phyloP scores from a whole-genome alignment of 805 yeast genomes.

The Ogataea methanolica region DNA sequence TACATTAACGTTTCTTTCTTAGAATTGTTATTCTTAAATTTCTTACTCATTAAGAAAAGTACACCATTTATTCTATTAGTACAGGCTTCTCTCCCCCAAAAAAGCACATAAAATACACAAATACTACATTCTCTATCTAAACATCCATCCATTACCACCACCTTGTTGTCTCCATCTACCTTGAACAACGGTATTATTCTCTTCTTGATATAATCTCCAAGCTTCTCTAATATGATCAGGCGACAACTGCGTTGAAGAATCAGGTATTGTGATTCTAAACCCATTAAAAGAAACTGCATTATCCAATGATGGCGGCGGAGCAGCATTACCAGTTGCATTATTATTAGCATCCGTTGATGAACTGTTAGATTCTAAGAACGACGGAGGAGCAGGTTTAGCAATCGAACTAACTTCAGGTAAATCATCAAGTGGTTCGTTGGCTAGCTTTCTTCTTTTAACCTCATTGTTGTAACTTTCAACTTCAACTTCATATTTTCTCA shows the following conservation, averaged over 20 bases:
- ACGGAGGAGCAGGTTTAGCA: slow-evolving; percentile 24
- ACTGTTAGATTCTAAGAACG: slow-evolving; percentile 1
- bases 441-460: slow-evolving; percentile 34
- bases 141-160: slow-evolving; percentile 65
- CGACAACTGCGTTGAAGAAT: slow-evolving; percentile 51
- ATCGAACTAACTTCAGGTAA: slow-evolving; percentile 24
- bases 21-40: too few relatives aligned
- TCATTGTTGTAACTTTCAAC: slow-evolving; percentile 23
- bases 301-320: too few relatives aligned
- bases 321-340: slow-evolving; percentile 1
- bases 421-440: slow-evolving; percentile 33
- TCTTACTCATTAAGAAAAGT: too few relatives aligned
- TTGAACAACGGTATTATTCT: slow-evolving; percentile 55
- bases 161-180: slow-evolving; percentile 72
- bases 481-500: slow-evolving; percentile 20
- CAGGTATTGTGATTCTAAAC: slow-evolving; percentile 21
- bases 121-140: slow-evolving; percentile 36
- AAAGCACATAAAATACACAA: neutral
- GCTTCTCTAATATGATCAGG: slow-evolving; percentile 90
- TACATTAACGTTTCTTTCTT: too few relatives aligned
- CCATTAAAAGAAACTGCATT: slow-evolving; percentile 10
- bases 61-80: too few relatives aligned
- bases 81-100: too few relatives aligned
- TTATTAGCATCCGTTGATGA: neutral
- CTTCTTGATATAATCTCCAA: slow-evolving; percentile 70